Conservation (phyloP, 2,329 filamentous ascomycete species). For the Fusarium virguliforme region DNA sequence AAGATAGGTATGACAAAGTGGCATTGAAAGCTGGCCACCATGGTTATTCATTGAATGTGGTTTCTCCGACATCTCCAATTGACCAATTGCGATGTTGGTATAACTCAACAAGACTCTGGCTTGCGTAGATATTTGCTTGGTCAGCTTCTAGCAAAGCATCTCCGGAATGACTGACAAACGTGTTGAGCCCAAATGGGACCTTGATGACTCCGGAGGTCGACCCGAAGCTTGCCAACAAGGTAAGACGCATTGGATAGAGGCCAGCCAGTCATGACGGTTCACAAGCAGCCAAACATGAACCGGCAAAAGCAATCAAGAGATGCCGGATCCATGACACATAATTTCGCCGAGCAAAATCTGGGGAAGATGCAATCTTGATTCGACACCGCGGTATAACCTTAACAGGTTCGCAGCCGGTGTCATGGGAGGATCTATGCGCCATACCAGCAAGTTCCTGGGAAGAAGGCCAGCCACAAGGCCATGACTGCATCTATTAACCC, state of each 20-base stretch:
- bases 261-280: not conserved
- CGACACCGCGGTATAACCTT: not conserved
- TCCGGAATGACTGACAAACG: conserved; percentile 6
- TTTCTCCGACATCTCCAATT: not conserved
- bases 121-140: not conserved
- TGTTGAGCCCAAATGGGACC: not conserved
- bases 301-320: too few species aligned
- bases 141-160: not conserved
- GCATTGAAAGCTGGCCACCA: not conserved
- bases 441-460: not conserved
- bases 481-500: too few species aligned
- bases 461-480: too few species aligned
- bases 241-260: not conserved
- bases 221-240: not conserved
- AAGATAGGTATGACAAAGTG: conserved; percentile 8
- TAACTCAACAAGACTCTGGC: not conserved
- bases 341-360: conserved; percentile 6
- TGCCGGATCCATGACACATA: not conserved
- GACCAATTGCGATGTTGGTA: conserved; percentile 1
- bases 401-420: not conserved
- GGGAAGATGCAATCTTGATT: conserved; percentile 8
- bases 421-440: not conserved
- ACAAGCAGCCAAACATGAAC: too few species aligned
- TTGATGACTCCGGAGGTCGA: not conserved
- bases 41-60: not conserved